phyloP scores from a whole-genome alignment of 1,284 basidiomycete genomes.

The Trametes hirsuta region DNA sequence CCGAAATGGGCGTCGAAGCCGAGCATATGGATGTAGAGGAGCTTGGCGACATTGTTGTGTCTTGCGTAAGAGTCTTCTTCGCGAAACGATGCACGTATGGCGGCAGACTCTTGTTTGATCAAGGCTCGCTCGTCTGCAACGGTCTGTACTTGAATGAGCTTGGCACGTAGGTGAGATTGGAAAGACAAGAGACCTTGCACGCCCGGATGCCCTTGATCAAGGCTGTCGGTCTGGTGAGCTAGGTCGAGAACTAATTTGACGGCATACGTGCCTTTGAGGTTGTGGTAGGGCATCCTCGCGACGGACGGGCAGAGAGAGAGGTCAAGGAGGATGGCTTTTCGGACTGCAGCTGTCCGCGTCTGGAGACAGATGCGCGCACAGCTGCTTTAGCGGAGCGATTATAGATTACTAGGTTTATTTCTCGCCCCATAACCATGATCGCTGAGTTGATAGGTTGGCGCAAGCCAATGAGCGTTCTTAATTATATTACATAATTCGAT shows the following conservation, averaged over 20 bases:
- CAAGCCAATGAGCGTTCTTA: not conserved
- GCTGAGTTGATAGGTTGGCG: not conserved
- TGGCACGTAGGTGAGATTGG: constrained; percentile 16
- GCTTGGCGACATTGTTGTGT: constrained; percentile 97
- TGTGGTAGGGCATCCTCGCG: constrained; percentile 78
- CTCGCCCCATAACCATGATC: not conserved
- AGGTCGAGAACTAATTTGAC: not conserved
- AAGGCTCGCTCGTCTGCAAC: constrained; percentile 97
- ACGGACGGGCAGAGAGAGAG: constrained; percentile 9
- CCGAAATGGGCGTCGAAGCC: constrained; percentile 99
- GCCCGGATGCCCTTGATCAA: constrained; percentile 94
- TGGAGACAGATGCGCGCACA: not conserved
- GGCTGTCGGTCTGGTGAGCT: constrained; percentile 50
- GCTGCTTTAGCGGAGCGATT: not conserved
- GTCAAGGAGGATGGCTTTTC: constrained; percentile 2
- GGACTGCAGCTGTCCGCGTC: not conserved
- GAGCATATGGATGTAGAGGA: constrained; percentile 99
- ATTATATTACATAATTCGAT: not conserved
- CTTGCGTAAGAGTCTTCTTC: constrained; percentile 94
- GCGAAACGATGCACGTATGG: constrained; percentile 96
- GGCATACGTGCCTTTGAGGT: constrained; percentile 77
- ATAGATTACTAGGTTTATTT: not conserved
- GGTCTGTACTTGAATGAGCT: constrained; percentile 62
- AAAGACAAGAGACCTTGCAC: constrained; percentile 71
- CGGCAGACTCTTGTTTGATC: constrained; percentile 98